Evolutionary conservation across 2,329 filamentous ascomycete species (phyloP), one percentile per base, ranked within the genome.

Genomic region (Claviceps fusiformis): DNA sequence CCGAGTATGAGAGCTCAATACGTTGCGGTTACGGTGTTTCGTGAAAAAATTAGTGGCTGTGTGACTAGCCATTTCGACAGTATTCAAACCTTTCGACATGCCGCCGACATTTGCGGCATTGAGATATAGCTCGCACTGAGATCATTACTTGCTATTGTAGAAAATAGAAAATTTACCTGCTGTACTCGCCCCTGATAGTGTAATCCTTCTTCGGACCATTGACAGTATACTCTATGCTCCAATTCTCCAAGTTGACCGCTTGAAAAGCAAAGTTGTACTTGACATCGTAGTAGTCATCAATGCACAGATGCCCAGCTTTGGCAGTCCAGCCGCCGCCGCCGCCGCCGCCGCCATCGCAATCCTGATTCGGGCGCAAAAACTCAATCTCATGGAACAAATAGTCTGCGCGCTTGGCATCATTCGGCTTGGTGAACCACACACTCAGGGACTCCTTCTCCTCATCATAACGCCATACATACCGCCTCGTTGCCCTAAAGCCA

Each of bases 381-480:
- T 85, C 77, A n/a, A 90, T 71, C 59, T 83, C 78, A 62, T 90
- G 86, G 67, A 91, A 92, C 24, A 90, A 71, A 59, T 89, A 86
- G 63, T 89, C 86, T 0, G 83, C 82, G 15, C 75, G 75, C 54
- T 73, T 73, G 17, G 74, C 68, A 59, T 87, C 82, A 17, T 85
- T 79, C 1, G 78, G 74, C 59, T 82, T 81, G 44, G 81, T 81
- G 61, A 90, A 90, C 86, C 86, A 91, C 1, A 86, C 82, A 57
- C 80, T 86, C 27, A 91, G 70, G 33, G 66, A 68, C 62, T 89
- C 85, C 1, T 63, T 70, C 10, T 56, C 61, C 59, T 85, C 82
- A 48, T 80, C 73, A 62, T 89, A 90, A 0, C 86, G 79, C 74
- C 86, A 90, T 1, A 88, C 75, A 62, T 91, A 91, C 11, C 86